Percentiles rank a stretch among this genome's conserved stretches.
phyloP scores from a whole-genome alignment of 306 rosid species.

The Parietaria judaica region DNA sequence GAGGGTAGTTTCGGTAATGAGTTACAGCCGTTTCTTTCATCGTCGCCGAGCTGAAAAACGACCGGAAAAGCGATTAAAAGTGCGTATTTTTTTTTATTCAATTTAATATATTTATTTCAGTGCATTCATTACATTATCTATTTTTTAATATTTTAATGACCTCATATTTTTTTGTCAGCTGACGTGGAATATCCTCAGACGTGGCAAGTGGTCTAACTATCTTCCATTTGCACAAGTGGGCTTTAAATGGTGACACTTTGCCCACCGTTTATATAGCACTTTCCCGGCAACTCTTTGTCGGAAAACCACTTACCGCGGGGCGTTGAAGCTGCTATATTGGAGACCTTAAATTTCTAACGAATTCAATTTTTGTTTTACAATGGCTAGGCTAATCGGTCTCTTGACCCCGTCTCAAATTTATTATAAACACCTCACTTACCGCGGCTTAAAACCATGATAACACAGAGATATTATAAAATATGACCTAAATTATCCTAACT shows the following conservation, averaged over 20 bases:
- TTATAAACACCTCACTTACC: no score
- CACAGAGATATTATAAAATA: no score
- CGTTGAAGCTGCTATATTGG: no score
- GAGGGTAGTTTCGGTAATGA: slow-evolving; percentile 4
- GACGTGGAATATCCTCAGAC: slow-evolving; percentile 14
- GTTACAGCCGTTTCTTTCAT: not conserved
- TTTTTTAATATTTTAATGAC: not conserved
- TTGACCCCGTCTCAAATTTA: no score
- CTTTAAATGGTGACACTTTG: not conserved
- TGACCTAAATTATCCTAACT: no score
- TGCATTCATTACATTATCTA: not conserved
- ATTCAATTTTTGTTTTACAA: no score
- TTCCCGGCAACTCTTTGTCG: no score
- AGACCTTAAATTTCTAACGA: no score
- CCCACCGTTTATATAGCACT: no score
- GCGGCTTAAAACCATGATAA: no score
- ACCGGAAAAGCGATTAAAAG: slow-evolving; percentile 6
- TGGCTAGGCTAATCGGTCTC: no score
- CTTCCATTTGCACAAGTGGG: not conserved
- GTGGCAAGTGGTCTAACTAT: slow-evolving; percentile 1
- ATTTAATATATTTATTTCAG: not conserved
- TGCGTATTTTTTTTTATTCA: not conserved
- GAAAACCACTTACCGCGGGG: no score
- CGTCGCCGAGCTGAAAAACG: slow-evolving; percentile 2
- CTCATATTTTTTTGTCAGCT: not conserved